These are phyloP conservation scores for Colletotrichum cordylinicola DNA, from an alignment of 2,329 filamentous ascomycete species.

Conservation along the genomic window DNA sequence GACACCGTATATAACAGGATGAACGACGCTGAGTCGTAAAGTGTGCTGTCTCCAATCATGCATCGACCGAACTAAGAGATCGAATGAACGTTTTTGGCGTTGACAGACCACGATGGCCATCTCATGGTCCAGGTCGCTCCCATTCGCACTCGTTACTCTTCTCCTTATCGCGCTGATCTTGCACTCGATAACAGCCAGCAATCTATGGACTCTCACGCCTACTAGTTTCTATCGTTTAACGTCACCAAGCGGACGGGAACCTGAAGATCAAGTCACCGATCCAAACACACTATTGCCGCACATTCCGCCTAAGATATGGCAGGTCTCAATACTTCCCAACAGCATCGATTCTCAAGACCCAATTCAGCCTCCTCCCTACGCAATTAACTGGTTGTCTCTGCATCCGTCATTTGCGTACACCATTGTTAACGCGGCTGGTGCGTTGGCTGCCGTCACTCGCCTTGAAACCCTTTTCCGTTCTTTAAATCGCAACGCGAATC, in stretches of 20 bases:
- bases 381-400: neutral
- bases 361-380: neutral
- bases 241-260: neutral
- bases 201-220: neutral
- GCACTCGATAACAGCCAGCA: neutral
- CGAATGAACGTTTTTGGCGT: neutral
- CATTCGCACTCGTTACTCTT: neutral
- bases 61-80: neutral
- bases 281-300: neutral
- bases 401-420: neutral
- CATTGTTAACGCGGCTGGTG: neutral
- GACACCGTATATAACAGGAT: neutral
- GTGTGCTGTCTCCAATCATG: neutral
- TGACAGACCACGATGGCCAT: neutral
- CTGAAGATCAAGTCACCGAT: neutral
- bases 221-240: neutral
- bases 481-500: neutral
- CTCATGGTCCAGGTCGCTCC: neutral
- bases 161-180: neutral
- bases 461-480: neutral
- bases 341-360: neutral
- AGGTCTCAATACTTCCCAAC: neutral
- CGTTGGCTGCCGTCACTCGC: neutral
- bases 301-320: neutral
- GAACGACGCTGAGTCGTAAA: neutral